Conservation (phyloP, 2,329 filamentous ascomycete genomes). For the Pseudodiploospora longispora region DNA sequence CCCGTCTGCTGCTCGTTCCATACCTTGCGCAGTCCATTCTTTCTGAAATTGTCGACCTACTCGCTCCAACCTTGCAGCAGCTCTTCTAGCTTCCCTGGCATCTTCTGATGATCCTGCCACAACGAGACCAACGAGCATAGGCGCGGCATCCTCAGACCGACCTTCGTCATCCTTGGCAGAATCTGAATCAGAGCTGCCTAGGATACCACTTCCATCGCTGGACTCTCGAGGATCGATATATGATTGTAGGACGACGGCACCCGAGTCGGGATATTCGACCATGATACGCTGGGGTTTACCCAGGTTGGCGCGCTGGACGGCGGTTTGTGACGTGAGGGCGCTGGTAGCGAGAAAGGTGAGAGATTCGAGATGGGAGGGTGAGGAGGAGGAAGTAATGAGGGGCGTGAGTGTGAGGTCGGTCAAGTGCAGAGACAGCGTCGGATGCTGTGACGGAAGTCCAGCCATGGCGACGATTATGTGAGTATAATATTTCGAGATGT, state of each 20-base stretch:
- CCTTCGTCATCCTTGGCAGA: conserved; percentile 9
- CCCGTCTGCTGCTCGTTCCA: conserved; percentile 17
- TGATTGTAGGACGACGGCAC: conserved; percentile 35
- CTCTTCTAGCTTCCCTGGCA: conserved; percentile 42
- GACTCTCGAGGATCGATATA: conserved; percentile 34
- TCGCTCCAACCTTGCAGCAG: conserved; percentile 44
- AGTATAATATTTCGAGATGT: not conserved
- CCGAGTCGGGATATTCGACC: conserved; percentile 43
- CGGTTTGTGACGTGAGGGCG: conserved; percentile 45
- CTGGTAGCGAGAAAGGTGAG: conserved; percentile 44
- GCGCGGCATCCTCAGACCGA: conserved; percentile 24
- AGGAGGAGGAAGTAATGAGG: conserved; percentile 45
- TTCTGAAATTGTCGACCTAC: conserved; percentile 47
- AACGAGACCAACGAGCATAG: conserved; percentile 47
- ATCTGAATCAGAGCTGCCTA: conserved; percentile 1
- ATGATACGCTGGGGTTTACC: conserved; percentile 49
- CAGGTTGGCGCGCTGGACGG: conserved; percentile 43
- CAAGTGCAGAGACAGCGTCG: conserved; percentile 46
- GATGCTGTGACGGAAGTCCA: conserved; percentile 38
- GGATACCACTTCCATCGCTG: conserved; percentile 6
- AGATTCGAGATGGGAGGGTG: conserved; percentile 36
- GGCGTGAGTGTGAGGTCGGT: conserved; percentile 50
- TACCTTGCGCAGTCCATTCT: conserved; percentile 35
- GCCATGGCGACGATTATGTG: conserved; percentile 21
- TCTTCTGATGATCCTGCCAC: conserved; percentile 41